phyloP scores from a whole-genome alignment of 2,329 filamentous ascomycete species.

The Chaetomium strumarium region DNA sequence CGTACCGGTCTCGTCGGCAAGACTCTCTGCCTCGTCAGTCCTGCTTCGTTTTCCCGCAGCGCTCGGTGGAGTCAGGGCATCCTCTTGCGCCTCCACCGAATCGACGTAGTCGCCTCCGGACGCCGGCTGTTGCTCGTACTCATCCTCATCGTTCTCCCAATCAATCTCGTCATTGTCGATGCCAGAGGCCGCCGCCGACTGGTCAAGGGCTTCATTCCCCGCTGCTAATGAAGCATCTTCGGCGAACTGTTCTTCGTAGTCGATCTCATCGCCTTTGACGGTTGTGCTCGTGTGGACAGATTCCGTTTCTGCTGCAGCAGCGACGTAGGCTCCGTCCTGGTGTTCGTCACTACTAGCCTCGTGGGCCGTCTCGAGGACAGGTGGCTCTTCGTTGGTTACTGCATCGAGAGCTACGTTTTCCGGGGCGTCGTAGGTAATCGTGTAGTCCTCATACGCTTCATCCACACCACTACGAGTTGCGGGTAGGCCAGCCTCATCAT shows the following conservation, averaged over 20 bases:
- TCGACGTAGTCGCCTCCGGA: background rate
- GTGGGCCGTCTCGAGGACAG: background rate
- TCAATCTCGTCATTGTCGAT: slow-evolving; percentile 30
- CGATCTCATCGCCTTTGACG: slow-evolving; percentile 34
- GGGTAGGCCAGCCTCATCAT: slow-evolving; percentile 16
- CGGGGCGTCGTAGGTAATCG: slow-evolving; percentile 1
- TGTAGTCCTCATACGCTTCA: slow-evolving; percentile 10
- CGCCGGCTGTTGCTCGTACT: slow-evolving; percentile 19
- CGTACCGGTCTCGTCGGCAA: slow-evolving; percentile 27
- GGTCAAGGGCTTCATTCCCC: slow-evolving; percentile 8
- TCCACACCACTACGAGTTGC: slow-evolving; percentile 15
- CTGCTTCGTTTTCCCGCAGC: slow-evolving; percentile 30
- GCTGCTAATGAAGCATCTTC: slow-evolving; percentile 25
- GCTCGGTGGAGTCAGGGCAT: slow-evolving; percentile 23
- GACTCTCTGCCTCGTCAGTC: slow-evolving; percentile 23
- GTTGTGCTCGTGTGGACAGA: slow-evolving; percentile 29
- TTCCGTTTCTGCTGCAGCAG: slow-evolving; percentile 6
- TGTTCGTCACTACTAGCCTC: slow-evolving; percentile 2
- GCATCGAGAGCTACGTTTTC: background rate
- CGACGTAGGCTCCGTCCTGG: background rate
- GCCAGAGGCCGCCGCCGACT: background rate
- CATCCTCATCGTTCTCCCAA: slow-evolving; percentile 34
- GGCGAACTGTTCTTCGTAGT: slow-evolving; percentile 27
- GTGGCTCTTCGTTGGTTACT: background rate
- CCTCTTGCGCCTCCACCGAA: slow-evolving; percentile 16